Evolutionary conservation across 345 rosid species (phyloP).

Genomic region (Trapa incisa): DNA sequence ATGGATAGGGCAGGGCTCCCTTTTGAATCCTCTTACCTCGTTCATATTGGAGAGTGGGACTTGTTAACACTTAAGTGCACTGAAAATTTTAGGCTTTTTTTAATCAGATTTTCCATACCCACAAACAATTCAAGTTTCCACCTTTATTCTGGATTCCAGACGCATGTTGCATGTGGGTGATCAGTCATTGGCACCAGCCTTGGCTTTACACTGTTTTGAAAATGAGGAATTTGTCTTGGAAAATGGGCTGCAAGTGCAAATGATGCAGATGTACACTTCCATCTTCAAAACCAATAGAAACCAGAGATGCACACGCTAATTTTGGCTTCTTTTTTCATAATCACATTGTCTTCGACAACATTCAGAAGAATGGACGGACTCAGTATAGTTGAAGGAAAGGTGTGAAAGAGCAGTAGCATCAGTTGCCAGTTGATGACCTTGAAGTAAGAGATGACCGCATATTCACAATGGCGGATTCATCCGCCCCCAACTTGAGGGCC

Average conservation of each 20-base stretch:
- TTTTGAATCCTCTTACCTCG: too few relatives aligned
- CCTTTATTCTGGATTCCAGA: neutral
- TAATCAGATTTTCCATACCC: neutral
- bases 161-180: neutral
- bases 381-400: neutral
- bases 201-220: neutral
- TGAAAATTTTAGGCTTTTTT: too few relatives aligned
- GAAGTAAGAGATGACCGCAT: slow-evolving; percentile 89
- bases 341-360: neutral
- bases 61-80: too few relatives aligned
- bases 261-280: neutral
- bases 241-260: neutral
- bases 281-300: slow-evolving; percentile 3
- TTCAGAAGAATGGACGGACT: neutral
- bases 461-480: slow-evolving; percentile 82
- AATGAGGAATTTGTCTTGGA: neutral
- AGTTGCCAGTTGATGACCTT: slow-evolving; percentile 30
- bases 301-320: slow-evolving; percentile 2
- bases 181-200: too few relatives aligned
- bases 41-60: too few relatives aligned
- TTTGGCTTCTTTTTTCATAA: slow-evolving; percentile 3
- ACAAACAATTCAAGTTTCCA: neutral
- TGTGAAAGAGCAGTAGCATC: neutral
- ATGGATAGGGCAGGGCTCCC: too few relatives aligned
- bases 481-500: slow-evolving; percentile 75